Evolutionary conservation across 2,329 filamentous ascomycete species (phyloP).

Genomic region (Cladorrhinum sp.): DNA sequence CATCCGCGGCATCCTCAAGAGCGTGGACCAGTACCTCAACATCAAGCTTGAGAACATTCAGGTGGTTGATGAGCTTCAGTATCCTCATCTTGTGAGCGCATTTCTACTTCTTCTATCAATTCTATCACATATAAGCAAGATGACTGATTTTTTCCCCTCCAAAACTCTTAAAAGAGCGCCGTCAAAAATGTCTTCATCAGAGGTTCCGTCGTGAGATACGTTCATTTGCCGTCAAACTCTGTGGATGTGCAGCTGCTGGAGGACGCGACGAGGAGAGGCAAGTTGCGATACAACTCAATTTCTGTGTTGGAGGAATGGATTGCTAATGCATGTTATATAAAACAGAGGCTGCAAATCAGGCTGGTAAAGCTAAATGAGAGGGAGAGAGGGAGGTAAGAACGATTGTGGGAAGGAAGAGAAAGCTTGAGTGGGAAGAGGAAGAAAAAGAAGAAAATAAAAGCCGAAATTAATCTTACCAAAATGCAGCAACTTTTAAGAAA

Average conservation of each 20-base stretch:
- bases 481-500: too few species aligned
- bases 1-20: conserved; percentile 92
- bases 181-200: conserved; percentile 97
- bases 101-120: too few species aligned
- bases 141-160: too few species aligned
- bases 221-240: conserved; percentile 76
- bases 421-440: too few species aligned
- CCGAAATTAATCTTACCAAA: too few species aligned
- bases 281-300: conserved; percentile 21
- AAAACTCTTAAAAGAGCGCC: conserved; percentile 60
- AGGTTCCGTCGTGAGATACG: conserved; percentile 88
- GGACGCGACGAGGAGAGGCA: conserved; percentile 86
- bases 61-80: conserved; percentile 89
- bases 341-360: conserved; percentile 56
- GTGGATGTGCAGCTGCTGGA: conserved; percentile 86
- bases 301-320: neutral
- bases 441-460: too few species aligned
- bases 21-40: conserved; percentile 97
- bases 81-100: conserved; percentile 85
- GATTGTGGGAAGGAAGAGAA: too few species aligned
- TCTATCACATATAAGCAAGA: too few species aligned
- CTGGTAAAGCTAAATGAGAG: conserved; percentile 49
- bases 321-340: neutral
- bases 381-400: neutral
- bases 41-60: conserved; percentile 97